Evolutionary conservation across 2,329 filamentous ascomycete species (phyloP).

Genomic region (Penicillium italicum): DNA sequence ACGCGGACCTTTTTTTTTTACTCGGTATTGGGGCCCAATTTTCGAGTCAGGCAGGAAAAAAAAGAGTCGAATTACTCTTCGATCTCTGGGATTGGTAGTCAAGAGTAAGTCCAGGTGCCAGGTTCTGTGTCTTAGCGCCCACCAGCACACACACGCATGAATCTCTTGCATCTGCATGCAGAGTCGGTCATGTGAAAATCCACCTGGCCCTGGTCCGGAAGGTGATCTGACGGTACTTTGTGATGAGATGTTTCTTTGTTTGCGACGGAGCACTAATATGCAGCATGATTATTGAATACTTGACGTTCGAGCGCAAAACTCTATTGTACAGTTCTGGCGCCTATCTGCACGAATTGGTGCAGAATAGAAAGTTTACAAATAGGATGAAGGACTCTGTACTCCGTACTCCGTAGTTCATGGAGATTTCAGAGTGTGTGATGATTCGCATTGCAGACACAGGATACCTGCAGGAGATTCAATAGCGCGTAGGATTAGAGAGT

Average conservation of each 20-base stretch:
- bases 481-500: not conserved
- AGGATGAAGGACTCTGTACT: not conserved
- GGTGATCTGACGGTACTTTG: not conserved
- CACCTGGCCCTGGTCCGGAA: slow-evolving; percentile 6
- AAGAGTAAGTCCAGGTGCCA: not conserved
- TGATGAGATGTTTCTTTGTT: not conserved
- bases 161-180: slow-evolving; percentile 36
- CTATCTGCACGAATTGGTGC: slow-evolving; percentile 1
- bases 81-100: slow-evolving; percentile 1
- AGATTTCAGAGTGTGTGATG: not conserved
- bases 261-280: not conserved
- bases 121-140: slow-evolving; percentile 6
- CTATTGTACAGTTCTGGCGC: not conserved
- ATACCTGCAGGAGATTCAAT: slow-evolving; percentile 3
- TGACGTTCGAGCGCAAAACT: not conserved
- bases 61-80: not conserved
- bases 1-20: no score
- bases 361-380: not conserved
- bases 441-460: slow-evolving; percentile 6
- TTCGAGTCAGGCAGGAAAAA: slow-evolving; percentile 10
- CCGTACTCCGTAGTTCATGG: not conserved
- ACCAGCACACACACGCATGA: slow-evolving; percentile 19
- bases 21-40: slow-evolving; percentile 6
- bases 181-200: slow-evolving; percentile 34
- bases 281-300: not conserved